Base-by-base conservation (phyloP, 139 green algal species). In the Coelastrella sp. region DNA sequence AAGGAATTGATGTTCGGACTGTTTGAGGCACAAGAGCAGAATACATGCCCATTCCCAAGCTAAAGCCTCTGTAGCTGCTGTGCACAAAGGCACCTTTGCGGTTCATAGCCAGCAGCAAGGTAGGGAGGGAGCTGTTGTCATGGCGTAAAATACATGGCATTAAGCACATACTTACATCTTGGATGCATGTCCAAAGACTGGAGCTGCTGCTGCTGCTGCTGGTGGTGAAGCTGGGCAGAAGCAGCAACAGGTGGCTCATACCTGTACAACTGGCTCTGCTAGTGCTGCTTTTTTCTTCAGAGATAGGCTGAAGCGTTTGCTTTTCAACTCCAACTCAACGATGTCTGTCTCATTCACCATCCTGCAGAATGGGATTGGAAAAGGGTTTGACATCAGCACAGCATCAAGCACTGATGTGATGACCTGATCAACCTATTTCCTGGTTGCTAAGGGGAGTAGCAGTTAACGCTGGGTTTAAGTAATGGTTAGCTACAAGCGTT, bases 261-360 rank as follows among this genome's bases (percentile, higher is more conserved):
- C 87, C 87, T 92, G 87, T 14, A 93, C 90, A 66, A 84, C 79
- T 17, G 93, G 94, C 92, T 97, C 94, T 27, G 27, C 56, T 20
- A 98, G 81, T 3, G 97, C 97, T 92, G 98, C 97, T 93, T 96
- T 96, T 93, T 99, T 99, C 80, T 95, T 94, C 10, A 99, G 93
- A 20, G 93, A 93, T 70, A 99, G 93, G 90, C 95, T 97, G 94
- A 99, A 99, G 22, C 93, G 91, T 92, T 98, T 99, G 93, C 96
- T 96, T 91, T 98, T 98, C 12, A 99, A 89, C 91, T 98, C 96
- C 70, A 99, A 93, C 93, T 99, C 98, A 22, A 99, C 97, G 82
- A 99, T 99, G 91, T 99, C 98, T 17, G 96, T 98, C 60, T 96
- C 94, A 89, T 99, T 92, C 58, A 99, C 97, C 93, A 98, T 97